Conservation (phyloP, 768 basidiomycete genomes). For the Kwoniella sp. region DNA sequence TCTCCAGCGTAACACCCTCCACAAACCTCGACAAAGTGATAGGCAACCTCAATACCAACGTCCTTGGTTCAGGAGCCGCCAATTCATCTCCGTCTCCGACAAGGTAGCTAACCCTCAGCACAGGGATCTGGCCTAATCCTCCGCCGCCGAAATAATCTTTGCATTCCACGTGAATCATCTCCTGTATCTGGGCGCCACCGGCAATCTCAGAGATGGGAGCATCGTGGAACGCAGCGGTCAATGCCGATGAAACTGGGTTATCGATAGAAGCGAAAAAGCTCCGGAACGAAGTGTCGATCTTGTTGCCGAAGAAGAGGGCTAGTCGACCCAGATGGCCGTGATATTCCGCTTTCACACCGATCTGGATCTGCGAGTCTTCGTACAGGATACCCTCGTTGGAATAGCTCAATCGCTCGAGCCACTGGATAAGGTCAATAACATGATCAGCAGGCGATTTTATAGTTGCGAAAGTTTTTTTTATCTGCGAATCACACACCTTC, state of each 20-base stretch:
- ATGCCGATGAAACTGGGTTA: constrained; percentile 70
- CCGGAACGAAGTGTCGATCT: constrained; percentile 81
- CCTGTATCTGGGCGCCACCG: constrained; percentile 85
- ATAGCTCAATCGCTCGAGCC: constrained; percentile 83
- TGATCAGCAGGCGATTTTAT: background rate
- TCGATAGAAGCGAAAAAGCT: constrained; percentile 82
- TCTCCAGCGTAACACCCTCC: constrained; percentile 82
- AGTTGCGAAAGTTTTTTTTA: background rate
- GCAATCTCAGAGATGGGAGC: constrained; percentile 80
- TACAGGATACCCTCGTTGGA: constrained; percentile 84
- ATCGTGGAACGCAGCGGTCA: constrained; percentile 84
- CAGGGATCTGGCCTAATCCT: constrained; percentile 61
- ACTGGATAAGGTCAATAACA: constrained; percentile 52
- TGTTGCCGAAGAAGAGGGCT: constrained; percentile 95
- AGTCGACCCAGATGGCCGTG: constrained; percentile 92
- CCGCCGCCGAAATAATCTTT: constrained; percentile 69
- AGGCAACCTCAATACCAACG: constrained; percentile 81
- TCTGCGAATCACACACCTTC: constrained; percentile 55
- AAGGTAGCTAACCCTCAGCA: constrained; percentile 84
- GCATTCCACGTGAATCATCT: constrained; percentile 91
- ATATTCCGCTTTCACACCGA: constrained; percentile 94
- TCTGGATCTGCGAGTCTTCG: constrained; percentile 92
- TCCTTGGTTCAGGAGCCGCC: constrained; percentile 43
- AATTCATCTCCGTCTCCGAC: constrained; percentile 62
- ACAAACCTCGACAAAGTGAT: constrained; percentile 89